These are phyloP conservation scores for Euphorbia schlechtendalii DNA, from an alignment of 441 rosid genomes.

Conservation along the genomic window DNA sequence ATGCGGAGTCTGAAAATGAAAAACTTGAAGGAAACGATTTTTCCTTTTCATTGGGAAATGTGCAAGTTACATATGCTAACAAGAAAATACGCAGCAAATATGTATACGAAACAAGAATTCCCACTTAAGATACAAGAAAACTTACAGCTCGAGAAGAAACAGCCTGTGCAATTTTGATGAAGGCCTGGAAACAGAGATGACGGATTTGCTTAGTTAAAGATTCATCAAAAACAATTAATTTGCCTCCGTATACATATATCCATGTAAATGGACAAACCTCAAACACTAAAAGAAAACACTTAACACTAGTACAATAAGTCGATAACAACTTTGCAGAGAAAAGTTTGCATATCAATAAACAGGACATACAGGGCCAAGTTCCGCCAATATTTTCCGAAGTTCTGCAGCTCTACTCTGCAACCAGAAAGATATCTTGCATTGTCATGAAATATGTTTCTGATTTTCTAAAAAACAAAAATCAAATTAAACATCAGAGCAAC, in stretches of 20 bases:
- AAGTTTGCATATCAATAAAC: background rate
- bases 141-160: slow-evolving; percentile 91
- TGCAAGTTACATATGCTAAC: background rate
- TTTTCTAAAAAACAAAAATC: background rate
- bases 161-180: slow-evolving; percentile 86
- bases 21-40: background rate
- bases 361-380: slow-evolving; percentile 82
- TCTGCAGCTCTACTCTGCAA: slow-evolving; percentile 81
- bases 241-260: background rate
- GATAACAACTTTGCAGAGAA: background rate
- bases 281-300: background rate
- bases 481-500: background rate
- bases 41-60: background rate
- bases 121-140: slow-evolving; percentile 1
- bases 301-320: too few species aligned
- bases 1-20: background rate
- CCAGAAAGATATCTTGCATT: background rate
- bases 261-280: background rate
- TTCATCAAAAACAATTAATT: background rate
- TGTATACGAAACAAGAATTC: background rate
- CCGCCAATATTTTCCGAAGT: slow-evolving; percentile 68
- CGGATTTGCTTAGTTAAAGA: background rate
- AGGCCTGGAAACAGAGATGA: slow-evolving; percentile 52
- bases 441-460: background rate
- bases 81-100: background rate